phyloP scores from a whole-genome alignment of 148 eudicot genomes.

The Salicornia ramosissima region DNA sequence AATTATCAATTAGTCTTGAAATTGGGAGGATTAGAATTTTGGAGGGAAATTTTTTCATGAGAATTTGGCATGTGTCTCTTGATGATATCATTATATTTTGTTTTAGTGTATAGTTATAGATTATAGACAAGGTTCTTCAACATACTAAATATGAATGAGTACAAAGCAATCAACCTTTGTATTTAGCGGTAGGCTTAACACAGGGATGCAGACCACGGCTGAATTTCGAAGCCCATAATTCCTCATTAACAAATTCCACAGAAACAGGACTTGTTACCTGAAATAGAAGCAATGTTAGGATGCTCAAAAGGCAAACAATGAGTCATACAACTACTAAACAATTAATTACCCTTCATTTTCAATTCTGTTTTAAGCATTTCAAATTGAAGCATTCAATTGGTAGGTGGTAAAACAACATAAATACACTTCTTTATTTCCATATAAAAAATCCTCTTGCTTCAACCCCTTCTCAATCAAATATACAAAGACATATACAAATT shows the following conservation, averaged over 20 bases:
- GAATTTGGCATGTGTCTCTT: too few species aligned
- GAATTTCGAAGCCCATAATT: constrained; percentile 45
- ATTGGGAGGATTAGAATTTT: too few species aligned
- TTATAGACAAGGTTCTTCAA: constrained; percentile 3
- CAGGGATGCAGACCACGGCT: constrained; percentile 55
- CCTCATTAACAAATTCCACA: constrained; percentile 38
- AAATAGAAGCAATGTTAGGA: background rate
- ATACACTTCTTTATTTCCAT: background rate
- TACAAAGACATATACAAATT: background rate
- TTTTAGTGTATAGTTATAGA: too few species aligned
- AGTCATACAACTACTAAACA: background rate
- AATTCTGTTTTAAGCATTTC: background rate
- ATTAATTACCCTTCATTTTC: background rate
- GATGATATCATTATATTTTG: too few species aligned
- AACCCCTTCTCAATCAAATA: background rate
- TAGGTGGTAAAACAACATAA: too few species aligned
- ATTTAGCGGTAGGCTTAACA: constrained; percentile 55
- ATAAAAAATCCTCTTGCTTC: background rate
- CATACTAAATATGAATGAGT: background rate
- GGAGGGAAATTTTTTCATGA: too few species aligned
- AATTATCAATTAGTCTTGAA: too few species aligned
- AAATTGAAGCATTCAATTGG: background rate
- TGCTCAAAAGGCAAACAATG: background rate
- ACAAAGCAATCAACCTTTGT: constrained; percentile 47
- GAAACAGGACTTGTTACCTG: constrained; percentile 6